Conservation (phyloP, 2,329 filamentous ascomycete genomes). For the Metarhizium anisopliae region DNA sequence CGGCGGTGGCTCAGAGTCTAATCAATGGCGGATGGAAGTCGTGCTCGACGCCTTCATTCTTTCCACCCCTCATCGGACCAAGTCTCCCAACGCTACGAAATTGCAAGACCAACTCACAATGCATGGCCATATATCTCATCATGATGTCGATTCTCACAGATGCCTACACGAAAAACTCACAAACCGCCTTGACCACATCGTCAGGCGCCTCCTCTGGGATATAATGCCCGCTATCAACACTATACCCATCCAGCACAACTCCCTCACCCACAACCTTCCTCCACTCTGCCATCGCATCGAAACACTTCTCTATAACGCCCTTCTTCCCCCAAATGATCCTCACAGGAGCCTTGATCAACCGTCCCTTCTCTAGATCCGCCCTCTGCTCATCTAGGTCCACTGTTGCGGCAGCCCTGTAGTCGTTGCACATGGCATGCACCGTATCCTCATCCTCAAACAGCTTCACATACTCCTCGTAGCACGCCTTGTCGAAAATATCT, state of each 20-base stretch:
- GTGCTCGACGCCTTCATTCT: too few species aligned
- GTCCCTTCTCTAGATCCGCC: conserved; percentile 32
- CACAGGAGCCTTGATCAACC: conserved; percentile 35
- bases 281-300: conserved; percentile 43
- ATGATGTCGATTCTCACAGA: background rate
- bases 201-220: conserved; percentile 42
- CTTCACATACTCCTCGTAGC: conserved; percentile 31
- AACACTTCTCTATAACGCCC: conserved; percentile 39
- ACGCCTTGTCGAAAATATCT: conserved; percentile 23
- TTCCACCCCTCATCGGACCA: too few species aligned
- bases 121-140: background rate
- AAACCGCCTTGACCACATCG: conserved; percentile 31
- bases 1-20: too few species aligned
- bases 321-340: conserved; percentile 40
- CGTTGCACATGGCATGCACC: conserved; percentile 43
- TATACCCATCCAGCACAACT: conserved; percentile 28
- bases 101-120: background rate
- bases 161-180: conserved; percentile 25
- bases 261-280: conserved; percentile 29
- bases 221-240: conserved; percentile 38
- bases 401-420: conserved; percentile 44
- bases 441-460: conserved; percentile 30
- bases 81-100: too few species aligned
- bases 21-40: too few species aligned
- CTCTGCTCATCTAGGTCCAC: conserved; percentile 42